phyloP scores from a whole-genome alignment of 2,329 filamentous ascomycete species.

The Hymenoscyphus fructigenus region DNA sequence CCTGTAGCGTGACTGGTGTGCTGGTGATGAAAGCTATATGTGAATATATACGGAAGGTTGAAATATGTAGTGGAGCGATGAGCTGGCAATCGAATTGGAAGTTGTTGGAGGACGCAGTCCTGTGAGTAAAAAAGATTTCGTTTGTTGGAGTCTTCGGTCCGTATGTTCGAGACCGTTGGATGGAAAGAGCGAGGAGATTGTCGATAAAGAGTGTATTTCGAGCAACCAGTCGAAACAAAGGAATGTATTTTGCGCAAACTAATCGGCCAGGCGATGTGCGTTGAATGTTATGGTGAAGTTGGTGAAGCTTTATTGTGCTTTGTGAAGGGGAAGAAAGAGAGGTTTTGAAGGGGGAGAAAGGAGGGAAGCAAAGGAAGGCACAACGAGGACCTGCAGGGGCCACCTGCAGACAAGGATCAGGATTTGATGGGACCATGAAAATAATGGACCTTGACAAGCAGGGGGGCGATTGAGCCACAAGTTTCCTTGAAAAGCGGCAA shows the following conservation, averaged over 20 bases:
- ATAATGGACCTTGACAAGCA: background rate
- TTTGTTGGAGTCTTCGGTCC: background rate
- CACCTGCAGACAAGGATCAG: background rate
- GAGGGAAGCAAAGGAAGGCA: background rate
- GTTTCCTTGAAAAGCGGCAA: background rate
- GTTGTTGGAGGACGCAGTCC: slow-evolving; percentile 6
- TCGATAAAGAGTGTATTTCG: background rate
- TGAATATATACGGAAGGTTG: background rate
- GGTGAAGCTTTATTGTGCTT: slow-evolving; percentile 1
- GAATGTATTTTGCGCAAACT: background rate
- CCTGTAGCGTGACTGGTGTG: slow-evolving; percentile 3
- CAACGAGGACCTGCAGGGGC: background rate
- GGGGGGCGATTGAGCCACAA: background rate
- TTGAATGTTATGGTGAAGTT: background rate
- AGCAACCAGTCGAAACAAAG: slow-evolving; percentile 1
- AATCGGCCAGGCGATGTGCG: slow-evolving; percentile 3
- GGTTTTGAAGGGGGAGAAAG: background rate
- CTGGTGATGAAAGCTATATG: background rate
- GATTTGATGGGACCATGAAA: background rate
- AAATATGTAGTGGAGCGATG: slow-evolving; percentile 1
- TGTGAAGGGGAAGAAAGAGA: background rate
- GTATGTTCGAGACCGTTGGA: background rate
- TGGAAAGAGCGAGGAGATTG: background rate
- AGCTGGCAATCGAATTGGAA: slow-evolving; percentile 1
- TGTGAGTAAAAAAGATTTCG: background rate